These are phyloP conservation scores for Termitomyces heimii DNA, from an alignment of 768 basidiomycete genomes.

Conservation along the genomic window DNA sequence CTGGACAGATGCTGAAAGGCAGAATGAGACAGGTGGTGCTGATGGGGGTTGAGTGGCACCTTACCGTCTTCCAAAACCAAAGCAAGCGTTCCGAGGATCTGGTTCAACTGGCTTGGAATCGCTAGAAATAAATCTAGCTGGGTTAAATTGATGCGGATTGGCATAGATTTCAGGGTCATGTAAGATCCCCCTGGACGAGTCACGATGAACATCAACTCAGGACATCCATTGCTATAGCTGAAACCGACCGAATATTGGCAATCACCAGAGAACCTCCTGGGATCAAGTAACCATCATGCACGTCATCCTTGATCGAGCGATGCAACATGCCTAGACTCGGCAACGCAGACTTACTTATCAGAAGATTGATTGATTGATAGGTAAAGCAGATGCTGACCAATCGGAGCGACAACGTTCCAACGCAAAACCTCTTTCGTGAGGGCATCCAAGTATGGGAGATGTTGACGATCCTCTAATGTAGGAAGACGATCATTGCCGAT, in stretches of 20 bases:
- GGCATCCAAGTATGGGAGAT: background rate
- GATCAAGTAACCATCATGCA: slow-evolving; percentile 56
- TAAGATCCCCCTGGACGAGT: slow-evolving; percentile 35
- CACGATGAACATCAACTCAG: background rate
- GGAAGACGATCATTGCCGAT: background rate
- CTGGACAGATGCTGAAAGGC: slow-evolving; percentile 38
- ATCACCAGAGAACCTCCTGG: slow-evolving; percentile 52
- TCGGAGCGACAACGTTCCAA: background rate
- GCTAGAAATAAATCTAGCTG: slow-evolving; percentile 52
- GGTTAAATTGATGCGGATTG: slow-evolving; percentile 50
- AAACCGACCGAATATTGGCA: slow-evolving; percentile 42
- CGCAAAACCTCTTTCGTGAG: background rate
- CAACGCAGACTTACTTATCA: background rate
- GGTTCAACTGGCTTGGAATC: slow-evolving; percentile 36
- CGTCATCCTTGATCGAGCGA: slow-evolving; percentile 49
- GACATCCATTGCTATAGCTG: background rate
- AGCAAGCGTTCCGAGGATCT: slow-evolving; percentile 56
- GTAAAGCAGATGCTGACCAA: background rate
- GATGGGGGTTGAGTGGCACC: slow-evolving; percentile 10
- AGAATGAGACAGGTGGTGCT: background rate
- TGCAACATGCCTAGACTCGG: slow-evolving; percentile 41
- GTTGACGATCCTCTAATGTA: background rate
- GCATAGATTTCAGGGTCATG: slow-evolving; percentile 50
- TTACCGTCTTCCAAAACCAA: slow-evolving; percentile 67
- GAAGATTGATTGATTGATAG: background rate